Evolutionary conservation across 2,329 filamentous ascomycete species (phyloP).

Genomic region (Trichoderma afroharzianum): DNA sequence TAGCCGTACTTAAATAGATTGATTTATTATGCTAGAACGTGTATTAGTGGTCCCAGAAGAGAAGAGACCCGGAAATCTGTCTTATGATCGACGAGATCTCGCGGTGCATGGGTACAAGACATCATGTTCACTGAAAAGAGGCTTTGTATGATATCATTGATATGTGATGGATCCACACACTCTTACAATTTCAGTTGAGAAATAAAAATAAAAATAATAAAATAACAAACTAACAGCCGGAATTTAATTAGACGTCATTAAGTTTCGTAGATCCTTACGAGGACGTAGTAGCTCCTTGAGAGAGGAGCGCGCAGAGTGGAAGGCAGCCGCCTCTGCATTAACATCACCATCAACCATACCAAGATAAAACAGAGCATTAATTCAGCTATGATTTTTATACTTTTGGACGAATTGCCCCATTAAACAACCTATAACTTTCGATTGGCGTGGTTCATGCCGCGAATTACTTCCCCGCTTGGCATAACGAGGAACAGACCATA

Average conservation of each 20-base stretch:
- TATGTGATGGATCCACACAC: neutral
- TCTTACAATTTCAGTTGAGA: neutral
- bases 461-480: neutral
- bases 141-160: too few species aligned
- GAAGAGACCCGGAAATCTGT: neutral
- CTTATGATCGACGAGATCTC: neutral
- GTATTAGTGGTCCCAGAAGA: neutral
- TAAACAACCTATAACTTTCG: too few species aligned
- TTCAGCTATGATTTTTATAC: too few species aligned
- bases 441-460: neutral
- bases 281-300: neutral
- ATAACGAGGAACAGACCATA: neutral
- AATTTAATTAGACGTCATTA: neutral
- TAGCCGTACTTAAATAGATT: neutral
- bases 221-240: neutral
- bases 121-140: neutral
- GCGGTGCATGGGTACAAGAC: neutral
- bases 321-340: neutral
- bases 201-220: neutral
- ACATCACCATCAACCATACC: neutral
- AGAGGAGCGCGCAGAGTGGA: neutral
- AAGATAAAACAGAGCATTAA: neutral
- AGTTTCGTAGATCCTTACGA: neutral
- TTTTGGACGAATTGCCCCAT: neutral
- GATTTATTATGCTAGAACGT: neutral